Evolutionary conservation across 108 stramenopile genomes (phyloP).

Genomic region (Hondaea fermentalgiana): DNA sequence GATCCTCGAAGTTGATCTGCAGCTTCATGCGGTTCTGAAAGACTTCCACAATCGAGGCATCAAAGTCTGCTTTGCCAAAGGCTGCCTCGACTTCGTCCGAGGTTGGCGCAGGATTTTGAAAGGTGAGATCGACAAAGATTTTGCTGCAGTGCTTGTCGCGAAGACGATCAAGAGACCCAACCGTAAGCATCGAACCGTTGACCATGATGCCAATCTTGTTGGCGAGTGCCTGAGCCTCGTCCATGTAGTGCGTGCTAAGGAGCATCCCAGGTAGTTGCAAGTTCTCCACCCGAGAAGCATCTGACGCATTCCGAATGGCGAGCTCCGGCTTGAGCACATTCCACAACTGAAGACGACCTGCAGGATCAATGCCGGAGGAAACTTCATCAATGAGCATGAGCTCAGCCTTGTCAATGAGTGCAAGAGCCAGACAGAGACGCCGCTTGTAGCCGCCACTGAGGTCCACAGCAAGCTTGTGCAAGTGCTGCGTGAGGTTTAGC

Average conservation of each 20-base stretch:
- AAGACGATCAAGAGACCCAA: not conserved
- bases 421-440: conserved; percentile 75
- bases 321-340: conserved; percentile 43
- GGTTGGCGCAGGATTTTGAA: not conserved
- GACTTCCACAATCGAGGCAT: not conserved
- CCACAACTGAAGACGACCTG: not conserved
- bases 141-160: conserved; percentile 7
- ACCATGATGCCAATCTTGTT: conserved; percentile 65
- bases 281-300: conserved; percentile 39
- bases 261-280: conserved; percentile 28
- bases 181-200: conserved; percentile 40
- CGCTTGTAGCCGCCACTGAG: conserved; percentile 83
- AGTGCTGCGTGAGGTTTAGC: not conserved
- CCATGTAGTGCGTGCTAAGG: conserved; percentile 65
- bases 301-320: conserved; percentile 67
- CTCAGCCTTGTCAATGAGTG: conserved; percentile 63
- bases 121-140: not conserved
- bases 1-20: not conserved
- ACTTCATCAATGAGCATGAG: conserved; percentile 76
- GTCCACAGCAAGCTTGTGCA: not conserved
- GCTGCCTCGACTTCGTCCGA: not conserved
- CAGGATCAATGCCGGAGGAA: conserved; percentile 35
- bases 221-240: conserved; percentile 60
- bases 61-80: not conserved
- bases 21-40: not conserved